phyloP scores from a whole-genome alignment of 1,284 basidiomycete genomes.

The Ustilago crameri region DNA sequence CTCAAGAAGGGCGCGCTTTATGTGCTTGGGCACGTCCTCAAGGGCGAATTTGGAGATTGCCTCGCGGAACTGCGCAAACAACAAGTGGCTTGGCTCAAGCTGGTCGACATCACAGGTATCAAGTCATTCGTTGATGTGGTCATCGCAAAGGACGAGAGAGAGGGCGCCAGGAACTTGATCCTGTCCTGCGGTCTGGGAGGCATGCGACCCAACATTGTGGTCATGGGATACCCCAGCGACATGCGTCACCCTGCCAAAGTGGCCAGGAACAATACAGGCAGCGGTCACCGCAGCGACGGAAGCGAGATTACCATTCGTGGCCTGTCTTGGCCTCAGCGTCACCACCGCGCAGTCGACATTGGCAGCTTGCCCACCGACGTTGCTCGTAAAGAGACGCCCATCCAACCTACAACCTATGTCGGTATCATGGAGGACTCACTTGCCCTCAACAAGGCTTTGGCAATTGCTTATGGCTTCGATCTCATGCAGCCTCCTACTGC shows the following conservation, averaged over 20 bases:
- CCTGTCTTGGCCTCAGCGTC: conserved; percentile 34
- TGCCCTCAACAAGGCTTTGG: conserved; percentile 66
- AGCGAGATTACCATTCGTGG: conserved; percentile 62
- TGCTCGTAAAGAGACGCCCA: conserved; percentile 63
- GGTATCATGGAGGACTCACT: conserved; percentile 68
- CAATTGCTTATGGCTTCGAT: conserved; percentile 65
- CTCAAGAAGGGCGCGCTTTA: conserved; percentile 67
- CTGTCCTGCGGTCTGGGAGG: conserved; percentile 65
- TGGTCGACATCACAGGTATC: conserved; percentile 66
- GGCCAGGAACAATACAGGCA: conserved; percentile 20
- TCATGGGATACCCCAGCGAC: conserved; percentile 64
- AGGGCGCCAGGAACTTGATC: conserved; percentile 65
- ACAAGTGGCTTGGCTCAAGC: conserved; percentile 67
- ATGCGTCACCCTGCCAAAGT: conserved; percentile 53
- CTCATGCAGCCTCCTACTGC: conserved; percentile 55
- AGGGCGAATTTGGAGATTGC: conserved; percentile 66
- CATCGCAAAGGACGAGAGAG: conserved; percentile 64
- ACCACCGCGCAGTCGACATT: conserved; percentile 41
- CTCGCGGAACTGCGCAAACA: conserved; percentile 63
- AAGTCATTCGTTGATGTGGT: conserved; percentile 67
- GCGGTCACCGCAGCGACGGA: conserved; percentile 43
- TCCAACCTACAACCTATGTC: conserved; percentile 60
- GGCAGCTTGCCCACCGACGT: conserved; percentile 60
- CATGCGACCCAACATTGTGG: conserved; percentile 67
- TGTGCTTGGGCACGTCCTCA: conserved; percentile 65